A percentile compares a stretch with the other conserved stretches of the same genome.
Evolutionary conservation across 768 basidiomycete genomes (phyloP).

Genomic region (Rhodotorula taiwanensis): DNA sequence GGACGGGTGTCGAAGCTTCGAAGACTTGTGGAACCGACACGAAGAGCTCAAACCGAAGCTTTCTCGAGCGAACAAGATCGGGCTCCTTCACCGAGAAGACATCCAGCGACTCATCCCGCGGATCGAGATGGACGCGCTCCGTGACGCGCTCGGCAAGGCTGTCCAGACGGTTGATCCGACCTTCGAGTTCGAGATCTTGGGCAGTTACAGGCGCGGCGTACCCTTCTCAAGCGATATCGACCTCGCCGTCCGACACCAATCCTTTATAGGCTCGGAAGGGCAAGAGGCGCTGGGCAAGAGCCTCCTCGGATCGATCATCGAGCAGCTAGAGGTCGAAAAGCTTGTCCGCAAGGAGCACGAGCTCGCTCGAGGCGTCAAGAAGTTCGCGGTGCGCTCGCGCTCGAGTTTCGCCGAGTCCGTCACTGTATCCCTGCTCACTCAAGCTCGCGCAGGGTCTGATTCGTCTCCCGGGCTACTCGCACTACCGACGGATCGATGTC

Average conservation of each 20-base stretch:
- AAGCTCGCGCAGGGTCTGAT: conserved; percentile 34
- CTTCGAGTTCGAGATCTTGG: conserved; percentile 33
- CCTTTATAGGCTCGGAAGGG: conserved; percentile 22
- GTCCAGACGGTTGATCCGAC: conserved; percentile 13
- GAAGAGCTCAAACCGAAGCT: conserved; percentile 21
- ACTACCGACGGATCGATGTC: conserved; percentile 31
- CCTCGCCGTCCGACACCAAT: conserved; percentile 26
- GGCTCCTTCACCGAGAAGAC: conserved; percentile 28
- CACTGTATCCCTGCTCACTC: too few relatives aligned
- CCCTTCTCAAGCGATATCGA: conserved; percentile 31
- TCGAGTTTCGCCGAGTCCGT: not conserved
- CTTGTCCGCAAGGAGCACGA: conserved; percentile 21
- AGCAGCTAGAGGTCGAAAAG: conserved; percentile 5
- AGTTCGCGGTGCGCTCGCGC: conserved; percentile 21
- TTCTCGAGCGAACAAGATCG: conserved; percentile 30
- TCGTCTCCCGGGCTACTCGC: conserved; percentile 15
- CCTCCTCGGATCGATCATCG: conserved; percentile 15
- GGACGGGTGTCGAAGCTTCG: conserved; percentile 8
- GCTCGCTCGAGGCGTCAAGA: conserved; percentile 25
- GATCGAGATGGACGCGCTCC: conserved; percentile 27
- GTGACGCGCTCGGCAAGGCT: conserved; percentile 4
- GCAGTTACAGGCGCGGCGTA: conserved; percentile 31
- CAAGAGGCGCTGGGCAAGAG: conserved; percentile 11
- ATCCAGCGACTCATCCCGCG: conserved; percentile 31
- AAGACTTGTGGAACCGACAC: conserved; percentile 3